These are phyloP conservation scores for Penicillium pulvis DNA, from an alignment of 495 filamentous ascomycete genomes.

Conservation along the genomic window DNA sequence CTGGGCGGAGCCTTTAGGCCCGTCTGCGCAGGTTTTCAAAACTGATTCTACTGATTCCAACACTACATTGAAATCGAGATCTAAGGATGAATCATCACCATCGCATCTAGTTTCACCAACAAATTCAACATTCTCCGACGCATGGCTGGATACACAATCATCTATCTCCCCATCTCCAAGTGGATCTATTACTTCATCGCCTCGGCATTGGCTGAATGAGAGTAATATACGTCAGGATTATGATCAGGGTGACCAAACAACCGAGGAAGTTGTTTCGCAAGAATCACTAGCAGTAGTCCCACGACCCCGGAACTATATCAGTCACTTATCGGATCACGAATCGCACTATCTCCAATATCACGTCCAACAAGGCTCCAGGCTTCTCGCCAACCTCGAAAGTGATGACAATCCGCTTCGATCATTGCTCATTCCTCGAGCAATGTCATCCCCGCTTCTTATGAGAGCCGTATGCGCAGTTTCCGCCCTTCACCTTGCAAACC, in stretches of 20 bases:
- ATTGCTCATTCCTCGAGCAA: slow-evolving; percentile 43
- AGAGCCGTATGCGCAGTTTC: slow-evolving; percentile 48
- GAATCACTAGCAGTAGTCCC: slow-evolving; percentile 13
- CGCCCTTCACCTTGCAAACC: slow-evolving; percentile 46
- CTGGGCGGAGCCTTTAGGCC: slow-evolving; percentile 43
- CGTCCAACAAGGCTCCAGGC: slow-evolving; percentile 40
- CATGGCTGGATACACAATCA: slow-evolving; percentile 14
- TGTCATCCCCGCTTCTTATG: slow-evolving; percentile 46
- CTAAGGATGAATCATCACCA: not conserved
- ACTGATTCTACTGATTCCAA: not conserved
- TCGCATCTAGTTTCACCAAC: slow-evolving; percentile 20
- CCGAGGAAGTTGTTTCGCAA: not conserved
- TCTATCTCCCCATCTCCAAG: slow-evolving; percentile 14
- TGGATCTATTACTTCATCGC: slow-evolving; percentile 15
- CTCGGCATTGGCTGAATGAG: slow-evolving; percentile 6
- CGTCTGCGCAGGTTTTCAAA: slow-evolving; percentile 36
- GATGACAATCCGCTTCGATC: slow-evolving; percentile 45
- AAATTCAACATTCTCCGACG: slow-evolving; percentile 19
- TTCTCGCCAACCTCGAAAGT: slow-evolving; percentile 46
- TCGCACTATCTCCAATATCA: slow-evolving; percentile 50
- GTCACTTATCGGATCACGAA: slow-evolving; percentile 38
- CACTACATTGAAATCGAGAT: not conserved
- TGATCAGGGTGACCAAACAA: not conserved
- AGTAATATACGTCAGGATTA: slow-evolving; percentile 1
- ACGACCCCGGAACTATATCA: slow-evolving; percentile 21